phyloP scores from a whole-genome alignment of 1,284 basidiomycete genomes.

The Coriolopsis trogii region DNA sequence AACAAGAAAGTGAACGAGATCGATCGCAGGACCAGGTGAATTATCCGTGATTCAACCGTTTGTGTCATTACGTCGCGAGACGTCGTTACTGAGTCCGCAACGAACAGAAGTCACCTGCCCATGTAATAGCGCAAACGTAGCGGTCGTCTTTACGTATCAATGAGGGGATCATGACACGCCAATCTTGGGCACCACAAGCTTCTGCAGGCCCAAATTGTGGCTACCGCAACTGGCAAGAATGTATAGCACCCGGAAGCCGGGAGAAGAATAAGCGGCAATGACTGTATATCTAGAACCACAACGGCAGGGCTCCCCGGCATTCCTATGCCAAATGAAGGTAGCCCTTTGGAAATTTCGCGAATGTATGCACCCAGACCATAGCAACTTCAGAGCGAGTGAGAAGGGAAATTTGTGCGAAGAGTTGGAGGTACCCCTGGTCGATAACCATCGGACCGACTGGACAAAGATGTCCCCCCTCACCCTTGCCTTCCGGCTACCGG shows the following conservation, averaged over 20 bases:
- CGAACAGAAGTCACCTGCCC: constrained; percentile 4
- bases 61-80: constrained; percentile 12
- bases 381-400: too few relatives aligned
- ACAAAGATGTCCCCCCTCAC: background rate
- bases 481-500: background rate
- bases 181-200: constrained; percentile 16
- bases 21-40: too few relatives aligned
- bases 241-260: constrained; percentile 19
- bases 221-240: constrained; percentile 22
- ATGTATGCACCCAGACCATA: background rate
- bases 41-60: constrained; percentile 20
- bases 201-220: constrained; percentile 13
- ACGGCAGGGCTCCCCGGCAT: background rate
- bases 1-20: background rate
- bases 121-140: constrained; percentile 8
- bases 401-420: background rate
- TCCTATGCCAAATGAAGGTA: background rate
- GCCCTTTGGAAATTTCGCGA: background rate
- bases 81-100: constrained; percentile 15
- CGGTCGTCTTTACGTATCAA: constrained; percentile 21
- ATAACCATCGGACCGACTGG: background rate
- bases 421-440: background rate
- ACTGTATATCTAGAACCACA: background rate
- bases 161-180: constrained; percentile 21
- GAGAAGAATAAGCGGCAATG: background rate